Conservation (phyloP, 306 rosid genomes). For the Lotus japonicus region DNA sequence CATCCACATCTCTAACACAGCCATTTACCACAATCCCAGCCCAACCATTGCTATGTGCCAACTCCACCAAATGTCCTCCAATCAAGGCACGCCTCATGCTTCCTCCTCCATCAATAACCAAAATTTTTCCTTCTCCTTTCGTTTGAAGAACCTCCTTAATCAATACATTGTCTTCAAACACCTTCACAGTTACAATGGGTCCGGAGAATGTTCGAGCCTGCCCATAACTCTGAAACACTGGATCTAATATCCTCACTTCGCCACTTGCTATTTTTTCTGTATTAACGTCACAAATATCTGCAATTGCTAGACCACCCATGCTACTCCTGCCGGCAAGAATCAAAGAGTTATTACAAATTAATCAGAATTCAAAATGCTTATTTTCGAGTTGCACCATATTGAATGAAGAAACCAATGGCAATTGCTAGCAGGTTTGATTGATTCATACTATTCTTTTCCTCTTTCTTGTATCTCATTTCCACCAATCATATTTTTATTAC, state of each 20-base stretch:
- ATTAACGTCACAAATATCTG: constrained; percentile 39
- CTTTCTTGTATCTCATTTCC: too few relatives aligned
- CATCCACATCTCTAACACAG: constrained; percentile 81
- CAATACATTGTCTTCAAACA: constrained; percentile 70
- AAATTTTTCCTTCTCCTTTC: constrained; percentile 52
- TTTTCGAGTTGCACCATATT: too few relatives aligned
- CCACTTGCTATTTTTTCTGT: constrained; percentile 19
- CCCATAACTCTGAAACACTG: constrained; percentile 53
- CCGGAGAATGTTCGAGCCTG: constrained; percentile 47
- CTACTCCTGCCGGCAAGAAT: background rate
- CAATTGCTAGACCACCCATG: constrained; percentile 26
- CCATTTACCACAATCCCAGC: constrained; percentile 72
- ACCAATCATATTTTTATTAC: too few relatives aligned
- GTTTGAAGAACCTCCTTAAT: constrained; percentile 53
- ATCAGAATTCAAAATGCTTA: too few relatives aligned
- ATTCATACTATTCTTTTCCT: too few relatives aligned
- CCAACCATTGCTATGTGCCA: constrained; percentile 57
- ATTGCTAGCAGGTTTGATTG: too few relatives aligned
- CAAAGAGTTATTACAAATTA: too few relatives aligned
- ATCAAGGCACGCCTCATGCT: constrained; percentile 40
- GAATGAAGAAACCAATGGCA: too few relatives aligned
- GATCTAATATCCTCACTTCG: constrained; percentile 37
- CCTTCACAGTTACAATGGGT: constrained; percentile 49
- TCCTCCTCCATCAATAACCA: constrained; percentile 42
- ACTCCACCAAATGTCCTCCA: constrained; percentile 38